A percentile compares a stretch with the other conserved stretches of the same genome.
Conservation (phyloP, 2,329 filamentous ascomycete species). For the Neospermospora avenae region DNA sequence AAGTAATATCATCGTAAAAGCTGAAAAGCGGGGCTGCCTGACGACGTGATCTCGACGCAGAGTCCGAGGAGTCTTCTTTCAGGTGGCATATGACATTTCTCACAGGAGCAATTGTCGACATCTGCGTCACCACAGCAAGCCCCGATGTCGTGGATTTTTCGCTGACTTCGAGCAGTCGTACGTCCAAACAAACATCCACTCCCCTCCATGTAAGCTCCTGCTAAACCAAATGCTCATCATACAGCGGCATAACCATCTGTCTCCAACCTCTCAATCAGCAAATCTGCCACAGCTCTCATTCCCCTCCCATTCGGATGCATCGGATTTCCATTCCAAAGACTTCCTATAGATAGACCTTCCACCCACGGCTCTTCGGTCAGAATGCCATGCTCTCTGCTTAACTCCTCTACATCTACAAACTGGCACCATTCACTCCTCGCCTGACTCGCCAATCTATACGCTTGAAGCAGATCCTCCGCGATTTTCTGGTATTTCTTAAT, state of each 20-base stretch:
- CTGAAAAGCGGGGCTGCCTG: too few species aligned
- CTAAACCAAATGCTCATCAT: neutral
- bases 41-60: too few species aligned
- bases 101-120: too few species aligned
- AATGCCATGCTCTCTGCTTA: constrained; percentile 5
- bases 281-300: constrained; percentile 13
- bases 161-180: too few species aligned
- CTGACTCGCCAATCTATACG: neutral
- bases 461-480: neutral
- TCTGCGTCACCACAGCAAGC: too few species aligned
- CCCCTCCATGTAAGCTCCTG: neutral
- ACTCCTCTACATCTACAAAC: neutral
- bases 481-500: constrained; percentile 1
- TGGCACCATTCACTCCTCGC: neutral
- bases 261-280: constrained; percentile 6
- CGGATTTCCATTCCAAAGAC: constrained; percentile 4
- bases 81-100: too few species aligned
- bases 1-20: too few species aligned
- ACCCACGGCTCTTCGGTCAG: constrained; percentile 9
- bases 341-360: neutral
- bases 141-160: too few species aligned
- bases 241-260: neutral
- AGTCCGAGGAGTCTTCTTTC: too few species aligned
- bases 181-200: too few species aligned
- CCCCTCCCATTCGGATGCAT: constrained; percentile 12